phyloP scores from a whole-genome alignment of 2,329 filamentous ascomycete genomes.

The Colletotrichum horii region DNA sequence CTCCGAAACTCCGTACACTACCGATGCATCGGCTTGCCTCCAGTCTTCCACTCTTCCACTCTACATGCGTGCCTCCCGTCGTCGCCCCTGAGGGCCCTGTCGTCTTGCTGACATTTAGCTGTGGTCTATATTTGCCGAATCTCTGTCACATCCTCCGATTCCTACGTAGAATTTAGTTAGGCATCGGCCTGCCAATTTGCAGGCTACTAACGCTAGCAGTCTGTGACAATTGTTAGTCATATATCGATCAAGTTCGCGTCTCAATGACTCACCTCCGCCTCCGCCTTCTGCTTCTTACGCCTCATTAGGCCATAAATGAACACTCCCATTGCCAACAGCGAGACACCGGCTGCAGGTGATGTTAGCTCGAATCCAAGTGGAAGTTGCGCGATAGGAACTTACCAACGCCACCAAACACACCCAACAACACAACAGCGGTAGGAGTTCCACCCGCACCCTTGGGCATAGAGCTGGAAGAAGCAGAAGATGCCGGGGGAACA shows the following conservation, averaged over 20 bases:
- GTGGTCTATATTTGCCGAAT: not conserved
- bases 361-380: not conserved
- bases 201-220: not conserved
- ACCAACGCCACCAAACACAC: conserved; percentile 19
- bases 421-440: conserved; percentile 8
- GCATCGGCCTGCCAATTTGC: conserved; percentile 17
- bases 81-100: not conserved
- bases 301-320: conserved; percentile 15
- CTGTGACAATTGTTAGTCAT: not conserved
- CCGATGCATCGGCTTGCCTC: not conserved
- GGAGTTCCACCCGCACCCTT: conserved; percentile 7
- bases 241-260: too few relatives aligned
- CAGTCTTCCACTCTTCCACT: not conserved
- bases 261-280: not conserved
- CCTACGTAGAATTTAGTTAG: not conserved
- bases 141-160: not conserved
- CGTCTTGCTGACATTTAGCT: not conserved
- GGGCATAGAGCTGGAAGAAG: not conserved
- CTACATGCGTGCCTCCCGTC: not conserved
- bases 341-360: not conserved
- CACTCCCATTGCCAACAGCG: conserved; percentile 10
- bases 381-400: not conserved
- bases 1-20: not conserved
- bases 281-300: not conserved
- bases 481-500: not conserved